These are phyloP conservation scores for Dothideomycetes sp. DNA, from an alignment of 2,329 filamentous ascomycete genomes.

Conservation along the genomic window DNA sequence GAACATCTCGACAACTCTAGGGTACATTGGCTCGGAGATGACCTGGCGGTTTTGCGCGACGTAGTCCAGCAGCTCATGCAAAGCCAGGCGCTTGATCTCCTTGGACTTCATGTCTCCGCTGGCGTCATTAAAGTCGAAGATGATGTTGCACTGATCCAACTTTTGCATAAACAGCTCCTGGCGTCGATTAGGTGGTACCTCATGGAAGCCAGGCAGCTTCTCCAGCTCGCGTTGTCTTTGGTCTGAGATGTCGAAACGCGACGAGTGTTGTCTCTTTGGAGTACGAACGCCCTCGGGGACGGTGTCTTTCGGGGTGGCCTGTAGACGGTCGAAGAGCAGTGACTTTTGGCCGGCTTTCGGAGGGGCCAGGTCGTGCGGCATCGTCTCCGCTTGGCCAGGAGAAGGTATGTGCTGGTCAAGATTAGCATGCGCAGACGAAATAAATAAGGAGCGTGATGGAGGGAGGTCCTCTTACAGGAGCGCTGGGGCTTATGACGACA, in stretches of 20 bases:
- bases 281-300: slow-evolving; percentile 91
- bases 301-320: slow-evolving; percentile 82
- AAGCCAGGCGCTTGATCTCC: slow-evolving; percentile 92
- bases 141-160: slow-evolving; percentile 99
- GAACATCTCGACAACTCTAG: slow-evolving; percentile 97
- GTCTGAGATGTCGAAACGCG: slow-evolving; percentile 93
- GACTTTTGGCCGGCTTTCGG: slow-evolving; percentile 89
- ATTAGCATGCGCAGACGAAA: too few species aligned
- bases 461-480: slow-evolving; percentile 54
- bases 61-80: slow-evolving; percentile 94
- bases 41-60: slow-evolving; percentile 97
- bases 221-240: slow-evolving; percentile 82
- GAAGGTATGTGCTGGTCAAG: slow-evolving; percentile 68
- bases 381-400: slow-evolving; percentile 88
- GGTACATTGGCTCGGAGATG: slow-evolving; percentile 98
- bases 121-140: slow-evolving; percentile 98
- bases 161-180: slow-evolving; percentile 99
- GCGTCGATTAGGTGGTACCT: slow-evolving; percentile 86
- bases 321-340: slow-evolving; percentile 74
- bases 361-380: slow-evolving; percentile 92
- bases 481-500: slow-evolving; percentile 89
- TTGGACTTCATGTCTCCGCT: slow-evolving; percentile 99
- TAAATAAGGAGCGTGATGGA: slow-evolving; percentile 13
- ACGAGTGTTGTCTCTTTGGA: slow-evolving; percentile 93
- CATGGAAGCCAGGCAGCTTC: slow-evolving; percentile 94